Evolutionary conservation across 371 early-diverging fungal species (phyloP).

Genomic region (Actinomortierella ambigua): DNA sequence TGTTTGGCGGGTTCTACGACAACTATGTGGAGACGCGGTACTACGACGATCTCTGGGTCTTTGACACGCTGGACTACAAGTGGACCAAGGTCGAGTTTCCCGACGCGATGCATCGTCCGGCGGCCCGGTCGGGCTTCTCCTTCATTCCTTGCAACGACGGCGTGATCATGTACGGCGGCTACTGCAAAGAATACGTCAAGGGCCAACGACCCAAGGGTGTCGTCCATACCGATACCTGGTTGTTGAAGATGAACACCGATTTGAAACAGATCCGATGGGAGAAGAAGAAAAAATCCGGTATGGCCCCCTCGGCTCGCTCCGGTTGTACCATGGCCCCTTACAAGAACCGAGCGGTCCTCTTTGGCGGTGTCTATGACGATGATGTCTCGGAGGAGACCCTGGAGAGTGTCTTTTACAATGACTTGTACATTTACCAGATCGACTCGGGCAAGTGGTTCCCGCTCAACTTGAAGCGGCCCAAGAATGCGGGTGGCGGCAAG

Average conservation of each 20-base stretch:
- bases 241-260: constrained; percentile 59
- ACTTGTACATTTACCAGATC: constrained; percentile 52
- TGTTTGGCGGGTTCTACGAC: constrained; percentile 70
- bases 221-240: constrained; percentile 63
- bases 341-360: constrained; percentile 61
- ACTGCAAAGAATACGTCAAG: constrained; percentile 60
- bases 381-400: constrained; percentile 63
- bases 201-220: constrained; percentile 58
- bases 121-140: constrained; percentile 64
- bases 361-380: constrained; percentile 65
- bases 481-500: constrained; percentile 46
- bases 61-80: constrained; percentile 62
- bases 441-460: constrained; percentile 51
- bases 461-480: constrained; percentile 43
- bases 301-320: constrained; percentile 50
- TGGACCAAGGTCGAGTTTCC: constrained; percentile 65
- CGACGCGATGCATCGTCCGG: constrained; percentile 52
- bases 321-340: constrained; percentile 60
- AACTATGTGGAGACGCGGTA: constrained; percentile 60
- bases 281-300: constrained; percentile 53
- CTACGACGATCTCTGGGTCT: constrained; percentile 67
- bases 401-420: constrained; percentile 59
- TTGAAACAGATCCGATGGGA: constrained; percentile 60
- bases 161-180: constrained; percentile 66
- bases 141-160: constrained; percentile 52